Evolutionary conservation across 1,284 basidiomycete genomes (phyloP).

Genomic region (Inonotus hispidus): DNA sequence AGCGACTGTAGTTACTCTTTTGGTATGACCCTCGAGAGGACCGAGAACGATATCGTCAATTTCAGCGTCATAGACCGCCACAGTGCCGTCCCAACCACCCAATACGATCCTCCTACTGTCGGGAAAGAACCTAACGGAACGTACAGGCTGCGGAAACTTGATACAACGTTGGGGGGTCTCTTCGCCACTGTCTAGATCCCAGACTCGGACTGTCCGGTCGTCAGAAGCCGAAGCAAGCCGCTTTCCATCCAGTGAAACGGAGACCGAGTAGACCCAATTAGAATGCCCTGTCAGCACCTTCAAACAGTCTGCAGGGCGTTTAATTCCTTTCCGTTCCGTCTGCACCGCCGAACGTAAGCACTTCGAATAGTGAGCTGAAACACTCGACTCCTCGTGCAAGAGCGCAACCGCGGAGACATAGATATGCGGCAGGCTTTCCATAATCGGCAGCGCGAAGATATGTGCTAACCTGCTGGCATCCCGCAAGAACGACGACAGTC

Average conservation of each 20-base stretch:
- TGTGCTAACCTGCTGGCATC: too few relatives aligned
- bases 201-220: slow-evolving; percentile 12
- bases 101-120: not conserved
- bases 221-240: slow-evolving; percentile 13
- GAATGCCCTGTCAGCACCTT: slow-evolving; percentile 15
- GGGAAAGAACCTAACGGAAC: not conserved
- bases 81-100: not conserved
- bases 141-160: too few relatives aligned
- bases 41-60: not conserved
- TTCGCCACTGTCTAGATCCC: slow-evolving; percentile 4
- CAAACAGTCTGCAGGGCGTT: not conserved
- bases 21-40: not conserved
- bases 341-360: not conserved
- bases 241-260: slow-evolving; percentile 11
- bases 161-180: too few relatives aligned
- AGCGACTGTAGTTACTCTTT: not conserved
- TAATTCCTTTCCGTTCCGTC: not conserved
- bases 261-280: slow-evolving; percentile 19
- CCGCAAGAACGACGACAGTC: not conserved
- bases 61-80: not conserved
- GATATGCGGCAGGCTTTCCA: not conserved
- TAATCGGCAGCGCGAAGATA: not conserved
- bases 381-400: not conserved
- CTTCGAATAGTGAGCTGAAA: not conserved
- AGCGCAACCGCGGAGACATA: not conserved